Evolutionary conservation across 2,329 filamentous ascomycete genomes (phyloP).

Genomic region (Onygenales sp.): DNA sequence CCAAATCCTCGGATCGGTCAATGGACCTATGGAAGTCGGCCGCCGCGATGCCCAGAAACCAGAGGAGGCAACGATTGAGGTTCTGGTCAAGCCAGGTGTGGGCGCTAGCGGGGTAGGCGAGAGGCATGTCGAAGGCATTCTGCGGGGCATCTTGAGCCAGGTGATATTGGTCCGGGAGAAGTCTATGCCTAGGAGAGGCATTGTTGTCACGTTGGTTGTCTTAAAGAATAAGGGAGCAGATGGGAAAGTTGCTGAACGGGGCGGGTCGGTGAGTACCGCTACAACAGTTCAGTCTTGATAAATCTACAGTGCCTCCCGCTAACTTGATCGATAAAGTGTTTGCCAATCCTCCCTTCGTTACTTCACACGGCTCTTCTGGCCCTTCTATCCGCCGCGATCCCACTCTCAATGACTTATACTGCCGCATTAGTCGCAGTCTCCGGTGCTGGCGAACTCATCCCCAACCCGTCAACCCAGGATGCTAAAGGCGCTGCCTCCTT

Average conservation of each 20-base stretch:
- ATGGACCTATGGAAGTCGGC: conserved; percentile 82
- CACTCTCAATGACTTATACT: conserved; percentile 63
- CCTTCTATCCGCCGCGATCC: conserved; percentile 72
- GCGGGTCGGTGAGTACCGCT: conserved; percentile 26
- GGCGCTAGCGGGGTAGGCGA: conserved; percentile 78
- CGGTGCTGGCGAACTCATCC: conserved; percentile 34
- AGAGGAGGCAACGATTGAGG: conserved; percentile 82
- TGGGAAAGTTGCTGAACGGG: conserved; percentile 22
- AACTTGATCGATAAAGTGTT: conserved; percentile 45
- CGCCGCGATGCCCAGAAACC: conserved; percentile 75
- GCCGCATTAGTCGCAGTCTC: conserved; percentile 55
- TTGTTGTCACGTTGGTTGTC: conserved; percentile 35
- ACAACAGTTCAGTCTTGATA: not conserved
- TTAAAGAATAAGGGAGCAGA: conserved; percentile 24
- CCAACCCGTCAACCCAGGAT: conserved; percentile 55
- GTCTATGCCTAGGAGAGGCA: conserved; percentile 30
- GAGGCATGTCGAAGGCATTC: conserved; percentile 63
- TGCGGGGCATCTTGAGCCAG: conserved; percentile 27
- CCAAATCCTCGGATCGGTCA: conserved; percentile 74
- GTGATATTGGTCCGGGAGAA: conserved; percentile 35
- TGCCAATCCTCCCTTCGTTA: conserved; percentile 70
- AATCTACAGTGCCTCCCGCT: not conserved
- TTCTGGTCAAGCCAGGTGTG: conserved; percentile 75
- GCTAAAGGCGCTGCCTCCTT: conserved; percentile 57
- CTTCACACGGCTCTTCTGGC: conserved; percentile 71